Evolutionary conservation across 306 rosid species (phyloP), one percentile per base, ranked within the genome.

Genomic region (Trifolium fragiferum): DNA sequence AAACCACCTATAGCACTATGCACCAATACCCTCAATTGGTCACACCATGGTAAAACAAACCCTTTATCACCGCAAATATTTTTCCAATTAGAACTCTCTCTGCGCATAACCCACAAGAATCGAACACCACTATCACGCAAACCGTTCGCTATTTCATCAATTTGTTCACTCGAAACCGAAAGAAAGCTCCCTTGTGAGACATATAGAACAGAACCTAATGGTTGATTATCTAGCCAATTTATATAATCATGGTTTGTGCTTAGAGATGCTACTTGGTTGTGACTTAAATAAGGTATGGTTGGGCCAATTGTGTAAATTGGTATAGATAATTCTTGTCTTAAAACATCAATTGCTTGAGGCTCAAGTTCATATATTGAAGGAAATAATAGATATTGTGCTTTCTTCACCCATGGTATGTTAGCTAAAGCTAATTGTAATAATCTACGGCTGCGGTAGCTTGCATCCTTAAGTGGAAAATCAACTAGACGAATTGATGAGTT

Each of bases 181-280:
- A 85, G 79, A 35, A 76, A 83, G 62, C 94, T 89, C 14, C 94
- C 94, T 70, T 80, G 82, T 15, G 90, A 80, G 73, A 85, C 72
- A 73, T 85, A 89, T 38, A 89, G 37, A 15, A 87, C 86, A 3
- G 90, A 87, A 14, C 61, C 43, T 10, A 59, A 14, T 1, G 91
- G 87, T 38, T 87, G 87, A 6, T 18, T 70, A 33, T 85, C 79
- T 13, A 87, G 83, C 90, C 94, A 89, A 0, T 78, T 61, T 3
- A 80, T 19, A 44, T 82, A 72, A 38, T n/a, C 63, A 25, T 21
- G 18, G 69, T 68, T n/a, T 19, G 25, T 18, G 65, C 19, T 58
- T 50, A n/a, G 16, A 20, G 69, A 16, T 14, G 58, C 8, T 12
- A 50, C 37, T 7, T 58, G 50, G 30, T 0, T 20, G n/a, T 44